Conservation (phyloP, 129 eudicot species). For the Ambrosia artemisiifolia region DNA sequence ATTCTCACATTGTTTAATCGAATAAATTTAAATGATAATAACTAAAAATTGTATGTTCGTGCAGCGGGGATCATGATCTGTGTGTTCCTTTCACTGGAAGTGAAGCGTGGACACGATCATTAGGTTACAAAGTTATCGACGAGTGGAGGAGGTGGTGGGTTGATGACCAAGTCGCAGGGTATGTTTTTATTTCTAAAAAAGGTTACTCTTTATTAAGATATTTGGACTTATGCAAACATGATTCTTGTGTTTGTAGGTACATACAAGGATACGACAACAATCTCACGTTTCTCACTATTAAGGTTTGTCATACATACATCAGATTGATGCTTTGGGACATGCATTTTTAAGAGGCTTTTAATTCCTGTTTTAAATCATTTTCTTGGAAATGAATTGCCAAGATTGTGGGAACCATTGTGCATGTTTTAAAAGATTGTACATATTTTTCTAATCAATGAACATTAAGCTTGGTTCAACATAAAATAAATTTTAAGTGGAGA, state of each 20-base stretch:
- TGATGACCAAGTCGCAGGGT: conserved; percentile 90
- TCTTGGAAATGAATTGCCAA: neutral
- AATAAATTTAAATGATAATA: neutral
- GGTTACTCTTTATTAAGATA: neutral
- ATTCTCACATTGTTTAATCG: neutral
- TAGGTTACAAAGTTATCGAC: conserved; percentile 67
- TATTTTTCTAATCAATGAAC: no score
- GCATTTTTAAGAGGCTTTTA: neutral
- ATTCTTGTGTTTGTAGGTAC: conserved; percentile 40
- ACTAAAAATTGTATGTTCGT: neutral
- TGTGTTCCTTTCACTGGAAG: conserved; percentile 96
- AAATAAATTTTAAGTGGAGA: neutral
- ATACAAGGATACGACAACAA: conserved; percentile 65
- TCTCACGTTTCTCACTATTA: conserved; percentile 74
- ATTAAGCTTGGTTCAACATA: neutral
- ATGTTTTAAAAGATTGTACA: neutral
- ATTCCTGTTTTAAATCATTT: neutral
- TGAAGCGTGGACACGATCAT: conserved; percentile 90
- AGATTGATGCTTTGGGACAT: neutral
- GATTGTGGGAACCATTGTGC: neutral
- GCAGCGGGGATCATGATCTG: conserved; percentile 98
- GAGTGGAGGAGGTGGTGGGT: conserved; percentile 91
- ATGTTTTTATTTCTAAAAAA: conserved; percentile 4
- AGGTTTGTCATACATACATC: conserved; percentile 43
- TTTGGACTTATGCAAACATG: neutral